phyloP scores from a whole-genome alignment of 2,329 filamentous ascomycete species.

The Cladophialophora bantiana region DNA sequence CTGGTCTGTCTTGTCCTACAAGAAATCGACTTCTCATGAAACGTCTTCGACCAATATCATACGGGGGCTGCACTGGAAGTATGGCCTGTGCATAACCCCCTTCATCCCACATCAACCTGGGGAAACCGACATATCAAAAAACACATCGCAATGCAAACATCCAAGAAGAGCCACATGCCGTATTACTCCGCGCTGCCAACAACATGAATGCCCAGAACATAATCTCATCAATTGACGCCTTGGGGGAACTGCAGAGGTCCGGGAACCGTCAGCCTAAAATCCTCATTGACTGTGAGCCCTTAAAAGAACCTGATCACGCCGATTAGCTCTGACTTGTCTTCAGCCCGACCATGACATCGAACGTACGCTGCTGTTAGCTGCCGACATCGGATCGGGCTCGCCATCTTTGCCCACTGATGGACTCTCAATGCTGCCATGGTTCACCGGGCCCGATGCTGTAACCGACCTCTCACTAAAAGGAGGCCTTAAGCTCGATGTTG shows the following conservation, averaged over 20 bases:
- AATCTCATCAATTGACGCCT: slow-evolving; percentile 26
- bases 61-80: neutral
- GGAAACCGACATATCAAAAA: slow-evolving; percentile 6
- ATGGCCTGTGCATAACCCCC: neutral
- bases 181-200: slow-evolving; percentile 23
- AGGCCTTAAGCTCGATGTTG: slow-evolving; percentile 51
- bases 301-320: slow-evolving; percentile 33
- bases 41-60: neutral
- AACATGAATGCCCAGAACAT: slow-evolving; percentile 19
- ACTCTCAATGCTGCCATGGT: slow-evolving; percentile 65
- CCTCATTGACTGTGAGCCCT: slow-evolving; percentile 37
- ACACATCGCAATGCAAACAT: slow-evolving; percentile 4
- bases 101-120: slow-evolving; percentile 4
- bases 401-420: slow-evolving; percentile 68
- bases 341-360: slow-evolving; percentile 33
- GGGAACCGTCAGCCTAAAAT: slow-evolving; percentile 11
- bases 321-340: slow-evolving; percentile 27
- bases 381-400: slow-evolving; percentile 63
- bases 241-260: slow-evolving; percentile 10
- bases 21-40: neutral
- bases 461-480: slow-evolving; percentile 68
- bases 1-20: neutral
- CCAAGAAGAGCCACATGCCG: slow-evolving; percentile 11
- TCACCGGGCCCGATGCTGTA: slow-evolving; percentile 70
- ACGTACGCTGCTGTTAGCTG: slow-evolving; percentile 33